Conservation (phyloP, 2,329 filamentous ascomycete genomes). For the Xylaria sp. region DNA sequence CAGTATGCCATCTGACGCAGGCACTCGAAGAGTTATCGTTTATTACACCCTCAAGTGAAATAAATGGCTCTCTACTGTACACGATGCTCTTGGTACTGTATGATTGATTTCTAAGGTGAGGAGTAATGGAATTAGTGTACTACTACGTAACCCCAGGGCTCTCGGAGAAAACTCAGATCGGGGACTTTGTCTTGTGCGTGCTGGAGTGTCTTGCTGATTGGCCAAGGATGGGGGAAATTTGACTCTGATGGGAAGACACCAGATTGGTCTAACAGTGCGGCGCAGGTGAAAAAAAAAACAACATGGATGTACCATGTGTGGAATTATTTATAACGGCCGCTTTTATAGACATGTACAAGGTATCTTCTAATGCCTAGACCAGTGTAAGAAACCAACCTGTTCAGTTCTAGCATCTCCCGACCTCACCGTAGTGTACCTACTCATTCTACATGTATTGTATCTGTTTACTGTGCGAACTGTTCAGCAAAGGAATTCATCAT, state of each 20-base stretch:
- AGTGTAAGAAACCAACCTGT: constrained; percentile 7
- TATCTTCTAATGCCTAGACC: not conserved
- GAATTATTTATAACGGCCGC: constrained; percentile 18
- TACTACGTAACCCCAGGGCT: constrained; percentile 14
- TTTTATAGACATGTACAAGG: not conserved
- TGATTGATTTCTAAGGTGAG: too few relatives aligned
- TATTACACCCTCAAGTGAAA: too few relatives aligned
- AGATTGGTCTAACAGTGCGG: constrained; percentile 3
- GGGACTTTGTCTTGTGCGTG: not conserved
- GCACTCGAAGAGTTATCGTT: too few relatives aligned
- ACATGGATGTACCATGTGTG: constrained; percentile 20
- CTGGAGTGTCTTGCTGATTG: constrained; percentile 8
- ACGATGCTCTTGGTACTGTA: too few relatives aligned
- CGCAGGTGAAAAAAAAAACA: not conserved
- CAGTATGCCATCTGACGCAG: too few relatives aligned
- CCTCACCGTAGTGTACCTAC: not conserved
- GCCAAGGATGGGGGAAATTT: constrained; percentile 17
- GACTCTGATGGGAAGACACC: not conserved
- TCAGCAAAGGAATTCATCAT: not conserved
- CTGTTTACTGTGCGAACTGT: not conserved
- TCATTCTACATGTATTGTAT: not conserved
- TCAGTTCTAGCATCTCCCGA: not conserved
- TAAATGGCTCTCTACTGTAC: too few relatives aligned
- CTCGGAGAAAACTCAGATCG: constrained; percentile 22
- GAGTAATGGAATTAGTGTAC: not conserved